phyloP scores from a whole-genome alignment of 768 basidiomycete species.

The Suillus discolor region DNA sequence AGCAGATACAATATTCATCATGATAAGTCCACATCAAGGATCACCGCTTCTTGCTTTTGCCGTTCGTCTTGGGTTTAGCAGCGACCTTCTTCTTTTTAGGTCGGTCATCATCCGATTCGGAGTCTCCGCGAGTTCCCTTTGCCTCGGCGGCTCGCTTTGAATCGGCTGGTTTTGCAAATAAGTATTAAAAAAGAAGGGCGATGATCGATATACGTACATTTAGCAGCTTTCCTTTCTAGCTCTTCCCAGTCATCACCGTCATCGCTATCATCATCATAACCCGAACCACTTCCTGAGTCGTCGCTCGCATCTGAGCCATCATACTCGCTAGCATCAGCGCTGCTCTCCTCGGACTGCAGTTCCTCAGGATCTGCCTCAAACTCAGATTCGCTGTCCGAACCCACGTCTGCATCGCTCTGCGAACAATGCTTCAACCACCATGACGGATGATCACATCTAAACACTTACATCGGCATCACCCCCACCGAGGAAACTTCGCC shows the following conservation, averaged over 20 bases:
- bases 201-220: slow-evolving; percentile 51
- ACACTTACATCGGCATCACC: slow-evolving; percentile 67
- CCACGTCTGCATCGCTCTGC: slow-evolving; percentile 64
- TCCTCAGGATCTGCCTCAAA: slow-evolving; percentile 56
- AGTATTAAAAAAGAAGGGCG: not conserved
- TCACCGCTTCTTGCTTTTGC: slow-evolving; percentile 41
- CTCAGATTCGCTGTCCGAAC: slow-evolving; percentile 67
- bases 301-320: slow-evolving; percentile 55
- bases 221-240: slow-evolving; percentile 88
- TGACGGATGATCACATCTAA: slow-evolving; percentile 21
- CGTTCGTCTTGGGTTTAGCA: slow-evolving; percentile 39
- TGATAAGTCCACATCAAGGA: slow-evolving; percentile 10
- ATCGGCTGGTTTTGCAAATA: slow-evolving; percentile 41
- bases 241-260: slow-evolving; percentile 97
- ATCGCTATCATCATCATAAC: slow-evolving; percentile 64
- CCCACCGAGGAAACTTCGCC: slow-evolving; percentile 83
- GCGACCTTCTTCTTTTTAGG: slow-evolving; percentile 46
- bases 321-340: slow-evolving; percentile 57
- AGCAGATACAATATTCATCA: slow-evolving; percentile 14
- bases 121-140: slow-evolving; percentile 44
- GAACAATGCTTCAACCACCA: slow-evolving; percentile 37
- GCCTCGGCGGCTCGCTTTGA: slow-evolving; percentile 46
- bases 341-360: slow-evolving; percentile 42
- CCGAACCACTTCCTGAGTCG: slow-evolving; percentile 68
- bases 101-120: slow-evolving; percentile 53